These are phyloP conservation scores for Eucalyptus caleyi DNA, from an alignment of 345 rosid genomes.

Conservation along the genomic window DNA sequence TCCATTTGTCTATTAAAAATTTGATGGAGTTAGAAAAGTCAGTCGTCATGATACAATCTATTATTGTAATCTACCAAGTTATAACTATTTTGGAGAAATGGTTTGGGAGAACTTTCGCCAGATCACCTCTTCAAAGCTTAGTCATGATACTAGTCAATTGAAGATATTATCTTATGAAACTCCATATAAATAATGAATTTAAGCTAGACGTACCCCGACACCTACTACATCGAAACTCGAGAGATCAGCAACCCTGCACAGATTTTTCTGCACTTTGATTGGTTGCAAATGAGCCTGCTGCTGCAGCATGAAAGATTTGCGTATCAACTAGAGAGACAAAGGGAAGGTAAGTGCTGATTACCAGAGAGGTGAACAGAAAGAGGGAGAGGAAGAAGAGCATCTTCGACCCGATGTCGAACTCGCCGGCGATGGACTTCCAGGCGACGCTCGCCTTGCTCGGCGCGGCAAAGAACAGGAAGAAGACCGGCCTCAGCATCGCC, in stretches of 20 bases:
- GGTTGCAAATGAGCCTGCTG: background rate
- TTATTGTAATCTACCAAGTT: background rate
- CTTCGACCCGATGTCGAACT: slow-evolving; percentile 11
- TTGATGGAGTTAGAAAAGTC: background rate
- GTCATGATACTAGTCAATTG: background rate
- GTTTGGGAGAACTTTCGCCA: background rate
- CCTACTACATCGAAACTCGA: background rate
- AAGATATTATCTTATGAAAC: too few species aligned
- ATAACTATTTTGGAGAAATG: too few species aligned
- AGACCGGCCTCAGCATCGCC: slow-evolving; percentile 18
- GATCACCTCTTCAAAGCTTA: background rate
- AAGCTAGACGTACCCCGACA: background rate
- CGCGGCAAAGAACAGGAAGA: slow-evolving; percentile 27
- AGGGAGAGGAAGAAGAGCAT: slow-evolving; percentile 51
- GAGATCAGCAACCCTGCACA: background rate
- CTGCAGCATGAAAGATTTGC: background rate
- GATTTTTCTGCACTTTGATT: background rate
- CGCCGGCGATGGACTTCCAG: slow-evolving; percentile 20
- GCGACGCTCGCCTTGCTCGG: slow-evolving; percentile 37
- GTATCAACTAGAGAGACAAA: background rate
- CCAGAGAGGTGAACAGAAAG: slow-evolving; percentile 52
- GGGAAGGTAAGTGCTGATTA: slow-evolving; percentile 1
- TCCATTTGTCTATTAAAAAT: background rate
- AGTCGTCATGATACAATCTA: background rate
- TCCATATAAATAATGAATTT: background rate